phyloP scores from a whole-genome alignment of 306 rosid genomes.

The barrel medic (Medicago truncatula) region MtrunA17r5.0-ANR NC_053042.1:16852001-16852500 shows the following conservation, averaged over 20 bases:
- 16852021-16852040: background rate
- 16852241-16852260: background rate
- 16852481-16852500: too few relatives aligned
- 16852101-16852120: background rate
- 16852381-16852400: too few relatives aligned
- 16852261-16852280: background rate
- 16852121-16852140: background rate
- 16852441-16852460: too few relatives aligned
- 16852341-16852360: too few relatives aligned
- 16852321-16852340: too few relatives aligned
- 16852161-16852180: background rate
- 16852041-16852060: background rate
- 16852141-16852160: background rate
- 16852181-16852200: background rate
- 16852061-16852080: background rate
- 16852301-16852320: background rate
- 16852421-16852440: too few relatives aligned
- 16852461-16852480: too few relatives aligned
- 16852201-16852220: background rate
- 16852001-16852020: background rate
- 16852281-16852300: background rate
- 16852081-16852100: background rate
- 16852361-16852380: too few relatives aligned
- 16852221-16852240: background rate
- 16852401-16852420: too few relatives aligned